These are phyloP conservation scores for Chamaenerion angustifolium DNA, from an alignment of 345 rosid species.

Conservation along the genomic window DNA sequence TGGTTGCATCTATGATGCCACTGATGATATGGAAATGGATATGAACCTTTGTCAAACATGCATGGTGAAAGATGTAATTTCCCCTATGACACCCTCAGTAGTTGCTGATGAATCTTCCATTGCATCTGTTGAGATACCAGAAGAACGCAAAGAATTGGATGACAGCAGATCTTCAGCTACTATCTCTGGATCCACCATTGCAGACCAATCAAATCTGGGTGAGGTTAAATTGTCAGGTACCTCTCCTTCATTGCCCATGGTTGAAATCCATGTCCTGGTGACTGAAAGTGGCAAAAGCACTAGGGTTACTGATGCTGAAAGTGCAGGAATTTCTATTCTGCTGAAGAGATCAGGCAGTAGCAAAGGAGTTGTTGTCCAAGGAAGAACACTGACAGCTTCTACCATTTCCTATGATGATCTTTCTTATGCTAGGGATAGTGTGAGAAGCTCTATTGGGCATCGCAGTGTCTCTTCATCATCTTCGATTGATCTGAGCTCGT, in stretches of 20 bases:
- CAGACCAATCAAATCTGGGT: conserved; percentile 14
- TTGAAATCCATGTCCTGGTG: background rate
- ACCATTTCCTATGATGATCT: conserved; percentile 53
- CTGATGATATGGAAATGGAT: conserved; percentile 27
- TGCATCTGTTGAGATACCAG: conserved; percentile 15
- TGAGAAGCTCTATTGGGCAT: conserved; percentile 72
- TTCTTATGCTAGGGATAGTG: conserved; percentile 58
- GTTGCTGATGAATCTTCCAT: conserved; percentile 15
- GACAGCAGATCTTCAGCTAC: conserved; percentile 1
- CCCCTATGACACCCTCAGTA: conserved; percentile 15
- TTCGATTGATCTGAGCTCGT: conserved; percentile 60
- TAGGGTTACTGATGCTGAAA: conserved; percentile 16
- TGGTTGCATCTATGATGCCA: conserved; percentile 33
- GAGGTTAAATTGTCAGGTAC: background rate
- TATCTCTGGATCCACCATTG: conserved; percentile 16
- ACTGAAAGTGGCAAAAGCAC: no score
- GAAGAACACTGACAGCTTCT: conserved; percentile 50
- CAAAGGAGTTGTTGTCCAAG: conserved; percentile 54
- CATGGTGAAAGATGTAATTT: conserved; percentile 27
- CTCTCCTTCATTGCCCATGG: background rate
- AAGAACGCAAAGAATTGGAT: conserved; percentile 18
- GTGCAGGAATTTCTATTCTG: conserved; percentile 49
- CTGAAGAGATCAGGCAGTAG: conserved; percentile 69
- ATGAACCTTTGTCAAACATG: conserved; percentile 58
- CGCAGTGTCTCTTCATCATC: conserved; percentile 77